Percentiles rank a stretch among this genome's conserved stretches.
Evolutionary conservation across 305 asterid species (phyloP).

Genomic region (Andrographis paniculata): DNA sequence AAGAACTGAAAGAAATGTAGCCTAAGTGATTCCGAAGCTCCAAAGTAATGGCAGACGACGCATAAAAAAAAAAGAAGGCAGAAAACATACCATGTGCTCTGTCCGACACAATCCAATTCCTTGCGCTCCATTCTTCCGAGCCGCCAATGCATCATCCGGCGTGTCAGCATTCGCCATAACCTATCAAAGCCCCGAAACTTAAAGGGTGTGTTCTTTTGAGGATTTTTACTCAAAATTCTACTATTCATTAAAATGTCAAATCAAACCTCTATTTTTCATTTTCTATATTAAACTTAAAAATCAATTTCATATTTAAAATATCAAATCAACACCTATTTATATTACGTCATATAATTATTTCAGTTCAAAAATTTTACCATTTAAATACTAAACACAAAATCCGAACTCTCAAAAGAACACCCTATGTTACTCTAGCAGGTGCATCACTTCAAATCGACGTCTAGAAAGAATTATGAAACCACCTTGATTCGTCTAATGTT

Average conservation of each 20-base stretch:
- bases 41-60: background rate
- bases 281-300: too few relatives aligned
- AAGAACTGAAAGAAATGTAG: constrained; percentile 51
- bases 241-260: too few relatives aligned
- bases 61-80: background rate
- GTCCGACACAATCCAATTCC: constrained; percentile 96
- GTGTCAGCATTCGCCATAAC: constrained; percentile 99
- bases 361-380: too few relatives aligned
- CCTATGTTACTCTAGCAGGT: background rate
- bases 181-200: constrained; percentile 21
- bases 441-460: background rate
- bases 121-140: constrained; percentile 86
- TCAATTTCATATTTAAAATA: too few relatives aligned
- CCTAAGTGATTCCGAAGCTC: background rate
- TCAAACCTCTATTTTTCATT: too few relatives aligned
- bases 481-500: constrained; percentile 73
- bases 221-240: too few relatives aligned
- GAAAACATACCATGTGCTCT: constrained; percentile 69
- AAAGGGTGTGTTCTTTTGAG: too few relatives aligned
- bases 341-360: too few relatives aligned
- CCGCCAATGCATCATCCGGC: constrained; percentile 84
- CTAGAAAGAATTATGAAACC: constrained; percentile 7
- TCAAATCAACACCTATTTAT: too few relatives aligned
- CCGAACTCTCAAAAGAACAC: too few relatives aligned
- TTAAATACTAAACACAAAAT: too few relatives aligned